Base-by-base conservation (phyloP, 768 basidiomycete genomes). In the Russula griseocarnosa region DNA sequence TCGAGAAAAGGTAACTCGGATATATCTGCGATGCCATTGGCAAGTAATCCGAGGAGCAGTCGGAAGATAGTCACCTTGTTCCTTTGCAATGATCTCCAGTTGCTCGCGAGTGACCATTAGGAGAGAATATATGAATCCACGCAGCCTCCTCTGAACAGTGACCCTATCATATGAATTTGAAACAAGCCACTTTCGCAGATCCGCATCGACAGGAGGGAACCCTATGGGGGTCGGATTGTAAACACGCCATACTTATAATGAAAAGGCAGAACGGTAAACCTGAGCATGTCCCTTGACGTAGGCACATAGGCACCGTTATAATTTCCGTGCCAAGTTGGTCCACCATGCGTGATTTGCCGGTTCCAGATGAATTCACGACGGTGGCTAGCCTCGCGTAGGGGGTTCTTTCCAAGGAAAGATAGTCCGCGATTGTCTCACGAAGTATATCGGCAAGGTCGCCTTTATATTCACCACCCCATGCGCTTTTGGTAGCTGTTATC, bases 341-440 rank as follows among this genome's bases (percentile, higher is more conserved):
- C 5, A 61, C 54, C 18, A 30, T 47, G 2, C 54, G 60, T 6
- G 54, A 61, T 24, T 61, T 55, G 1, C 60, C 60, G 0, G 60
- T 61, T 14, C 60, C 60, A 20, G 60, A 59, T 1, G 60, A 61
- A n/a, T 61, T 55, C 13, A 46, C 52, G 1, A 54, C 18, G 47
- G 24, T 26, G 2, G 32, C 11, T 2, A 47, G 47, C 22, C 32
- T 14, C 11, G 44, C 5, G n/a, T 61, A 38, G 0, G 26, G 20
- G 0, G 6, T 0, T 30, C 32, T 46, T 4, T 3, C 4, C 16
- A 14, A 13, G 24, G 24, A 16, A 6, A 61, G 60, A 8, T 49
- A 55, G 22, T 26, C 18, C 0, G 42, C 1, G 34, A 61, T 55
- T 0, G 54, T 55, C 10, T 24, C 10, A 5, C 30, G 24, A 7